These are phyloP conservation scores for Phytopythium boreale DNA, from an alignment of 352 stramenopile species.

Conservation along the genomic window DNA sequence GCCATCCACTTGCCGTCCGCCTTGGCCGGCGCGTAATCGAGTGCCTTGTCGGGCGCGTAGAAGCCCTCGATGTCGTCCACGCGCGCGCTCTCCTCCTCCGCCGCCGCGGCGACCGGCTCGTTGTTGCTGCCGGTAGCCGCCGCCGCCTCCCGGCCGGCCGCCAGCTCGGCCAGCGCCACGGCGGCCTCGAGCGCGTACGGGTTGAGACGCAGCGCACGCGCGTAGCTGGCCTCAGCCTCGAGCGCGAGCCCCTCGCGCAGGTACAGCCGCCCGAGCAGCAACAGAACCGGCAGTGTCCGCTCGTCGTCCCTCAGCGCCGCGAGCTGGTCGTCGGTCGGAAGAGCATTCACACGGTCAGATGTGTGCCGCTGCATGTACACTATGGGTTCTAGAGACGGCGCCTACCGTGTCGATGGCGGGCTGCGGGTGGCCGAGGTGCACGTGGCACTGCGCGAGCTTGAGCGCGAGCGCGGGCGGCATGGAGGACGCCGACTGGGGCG, in stretches of 20 bases:
- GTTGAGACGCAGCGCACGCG: constrained; percentile 49
- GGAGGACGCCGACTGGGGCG: not conserved
- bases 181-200: constrained; percentile 80
- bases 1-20: constrained; percentile 57
- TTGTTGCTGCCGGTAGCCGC: not conserved
- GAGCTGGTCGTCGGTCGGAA: constrained; percentile 28
- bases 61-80: constrained; percentile 46
- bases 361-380: too few species aligned
- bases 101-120: not conserved
- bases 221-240: constrained; percentile 66
- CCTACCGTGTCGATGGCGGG: constrained; percentile 68
- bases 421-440: constrained; percentile 48
- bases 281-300: constrained; percentile 51
- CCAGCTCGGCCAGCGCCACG: constrained; percentile 61
- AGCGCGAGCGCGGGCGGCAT: constrained; percentile 28
- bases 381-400: too few species aligned
- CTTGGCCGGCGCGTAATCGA: constrained; percentile 7
- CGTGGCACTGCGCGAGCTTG: constrained; percentile 72
- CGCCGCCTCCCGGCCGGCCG: constrained; percentile 8
- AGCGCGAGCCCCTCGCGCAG: constrained; percentile 48
- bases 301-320: constrained; percentile 34
- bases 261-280: constrained; percentile 71
- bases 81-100: not conserved
- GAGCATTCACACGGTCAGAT: not conserved
- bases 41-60: constrained; percentile 14